Evolutionary conservation across 148 eudicot genomes (phyloP), one percentile per base, ranked within the genome.

Genomic region (Fagopyrum homotropicum): DNA sequence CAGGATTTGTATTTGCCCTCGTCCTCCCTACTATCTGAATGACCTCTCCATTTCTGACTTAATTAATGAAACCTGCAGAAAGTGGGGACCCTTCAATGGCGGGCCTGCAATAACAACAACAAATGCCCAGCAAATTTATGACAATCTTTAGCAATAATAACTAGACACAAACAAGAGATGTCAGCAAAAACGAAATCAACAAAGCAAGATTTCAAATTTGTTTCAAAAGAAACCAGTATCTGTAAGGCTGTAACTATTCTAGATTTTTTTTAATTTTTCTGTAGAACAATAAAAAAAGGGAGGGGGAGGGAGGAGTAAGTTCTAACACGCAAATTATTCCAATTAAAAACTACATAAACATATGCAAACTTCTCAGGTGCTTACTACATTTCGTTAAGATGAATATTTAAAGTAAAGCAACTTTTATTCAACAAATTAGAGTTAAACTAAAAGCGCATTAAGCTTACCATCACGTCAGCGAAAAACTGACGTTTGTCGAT

Each of bases 401-500:
- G 71, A 66, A 66, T 66, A 45, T 14, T 43, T 46, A 35, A 17
- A 66, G 46, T 14, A 5, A 14, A 35, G 69, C n/a, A 30, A 66
- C 35, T 9, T 15, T 4, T 17, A 5, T 40, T 29, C 44, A 16
- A 63, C 4, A 30, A 66, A 66, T 40, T 40, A 12, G 46, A 66
- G 45, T 19, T 15, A 35, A 15, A 43, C 71, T 43, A 43, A 40
- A 43, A 43, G 17, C 45, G 9, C 70, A 64, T 64, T 30, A 64
- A 6, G 9, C 69, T 64, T 64, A 64, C 70, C 70, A 40, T 43
- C 70, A n/a, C 14, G 70, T 64, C 46, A 64, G 70, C 35, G 69
- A 64, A 45, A 64, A 4, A 26, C 46, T 35, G 46, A 40, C 17
- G 45, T 14, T 14, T 66, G 47, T 43, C 30, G 71, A 66, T 43